Percentiles rank a stretch among this genome's conserved stretches.
phyloP scores from a whole-genome alignment of 2,329 filamentous ascomycete species.

The Xenoacremonium recifei region DNA sequence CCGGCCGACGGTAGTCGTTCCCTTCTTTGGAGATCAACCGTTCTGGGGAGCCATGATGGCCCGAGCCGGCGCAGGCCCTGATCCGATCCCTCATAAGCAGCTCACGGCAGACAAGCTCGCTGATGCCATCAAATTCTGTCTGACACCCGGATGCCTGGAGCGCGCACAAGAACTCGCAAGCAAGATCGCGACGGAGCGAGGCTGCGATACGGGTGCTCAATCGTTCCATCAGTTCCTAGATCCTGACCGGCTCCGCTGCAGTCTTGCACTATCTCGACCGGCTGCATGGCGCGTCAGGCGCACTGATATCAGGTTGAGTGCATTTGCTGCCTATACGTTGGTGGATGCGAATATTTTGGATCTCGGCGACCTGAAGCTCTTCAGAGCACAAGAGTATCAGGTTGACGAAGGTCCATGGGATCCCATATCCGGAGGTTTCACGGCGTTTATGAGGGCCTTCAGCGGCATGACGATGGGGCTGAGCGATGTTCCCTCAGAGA shows the following conservation, averaged over 20 bases:
- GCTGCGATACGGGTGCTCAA: conserved; percentile 2
- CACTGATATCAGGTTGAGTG: conserved; percentile 65
- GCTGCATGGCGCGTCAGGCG: conserved; percentile 73
- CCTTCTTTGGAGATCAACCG: conserved; percentile 81
- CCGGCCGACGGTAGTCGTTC: conserved; percentile 75
- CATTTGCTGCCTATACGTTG: conserved; percentile 67
- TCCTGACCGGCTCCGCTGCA: conserved; percentile 63
- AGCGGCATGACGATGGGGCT: conserved; percentile 8
- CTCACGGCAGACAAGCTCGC: conserved; percentile 65
- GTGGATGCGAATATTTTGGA: conserved; percentile 61
- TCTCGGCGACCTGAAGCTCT: conserved; percentile 70
- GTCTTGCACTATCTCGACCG: conserved; percentile 61
- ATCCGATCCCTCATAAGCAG: conserved; percentile 65
- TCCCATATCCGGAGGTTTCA: conserved; percentile 5
- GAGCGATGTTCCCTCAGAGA: conserved; percentile 9
- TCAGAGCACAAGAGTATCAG: conserved; percentile 5
- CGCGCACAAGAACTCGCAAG: conserved; percentile 2
- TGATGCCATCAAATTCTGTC: conserved; percentile 57
- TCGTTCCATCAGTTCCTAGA: conserved; percentile 6
- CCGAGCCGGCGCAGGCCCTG: conserved; percentile 66
- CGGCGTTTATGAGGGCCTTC: conserved; percentile 1
- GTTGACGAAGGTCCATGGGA: conserved; percentile 7
- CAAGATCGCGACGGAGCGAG: conserved; percentile 3
- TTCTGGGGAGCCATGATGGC: conserved; percentile 79
- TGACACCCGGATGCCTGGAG: conserved; percentile 45